Base-by-base conservation (phyloP, 2,329 filamentous ascomycete genomes). In the Curvularia verruculosa region DNA sequence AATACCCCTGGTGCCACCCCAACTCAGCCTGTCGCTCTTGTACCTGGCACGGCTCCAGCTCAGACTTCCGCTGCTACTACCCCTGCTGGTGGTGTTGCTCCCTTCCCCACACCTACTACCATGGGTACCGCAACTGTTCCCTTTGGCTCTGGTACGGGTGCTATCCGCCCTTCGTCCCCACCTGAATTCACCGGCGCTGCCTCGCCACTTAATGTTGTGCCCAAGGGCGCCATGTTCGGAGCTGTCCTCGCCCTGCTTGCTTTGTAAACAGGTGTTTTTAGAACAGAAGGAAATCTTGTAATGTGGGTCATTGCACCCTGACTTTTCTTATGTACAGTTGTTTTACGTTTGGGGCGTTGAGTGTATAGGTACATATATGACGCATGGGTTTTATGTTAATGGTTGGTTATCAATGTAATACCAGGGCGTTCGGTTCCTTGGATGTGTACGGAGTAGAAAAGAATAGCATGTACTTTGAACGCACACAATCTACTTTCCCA, bases 151-250 rank as follows among this genome's bases (percentile, higher is more conserved):
- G 69, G 66, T 3, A 74, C 68, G 39, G 69, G 66, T 7, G 63
- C 61, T 5, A 8, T 58, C 40, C 59, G 56, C 44, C 63, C 58
- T 44, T 60, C 64, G 2, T 59, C 63, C 8, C 63, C 64, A n/a
- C 60, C 71, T 37, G 56, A 71, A 49, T 77, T 75, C 64, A 74
- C 72, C 36, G 75, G 75, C 47, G 73, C 72, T 9, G 74, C 74
- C 8, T 68, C 67, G 18, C 53, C 65, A 0, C 56, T 75, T 40
- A 65, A 56, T 51, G 52, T 67, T 24, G 59, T 65, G 40, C 52
- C 67, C 45, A 60, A 63, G 44, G 59, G 62, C 23, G 69, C 66
- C 21, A 36, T 73, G 39, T 51, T 75, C 23, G 73, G 70, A 52
- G 72, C 70, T 36, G 59, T 61, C 37, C 56, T 75, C 47, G 73